Percentiles rank a stretch among this genome's conserved stretches.
phyloP scores from a whole-genome alignment of 495 filamentous ascomycete species.

The Wilcoxina mikolae region DNA sequence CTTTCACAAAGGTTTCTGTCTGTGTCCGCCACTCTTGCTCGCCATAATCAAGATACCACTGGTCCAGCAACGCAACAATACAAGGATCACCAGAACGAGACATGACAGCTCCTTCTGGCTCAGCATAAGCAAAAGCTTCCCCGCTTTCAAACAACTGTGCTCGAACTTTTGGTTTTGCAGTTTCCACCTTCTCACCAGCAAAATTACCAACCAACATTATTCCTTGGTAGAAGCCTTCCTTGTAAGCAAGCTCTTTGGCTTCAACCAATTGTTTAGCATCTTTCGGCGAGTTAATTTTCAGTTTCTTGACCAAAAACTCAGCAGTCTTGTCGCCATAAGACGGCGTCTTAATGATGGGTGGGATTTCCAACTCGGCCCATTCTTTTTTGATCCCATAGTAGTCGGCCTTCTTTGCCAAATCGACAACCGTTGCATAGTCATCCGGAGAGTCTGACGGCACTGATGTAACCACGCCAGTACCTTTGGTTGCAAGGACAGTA shows the following conservation, averaged over 20 bases:
- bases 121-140: conserved; percentile 80
- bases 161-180: conserved; percentile 73
- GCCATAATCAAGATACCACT: conserved; percentile 96
- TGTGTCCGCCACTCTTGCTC: conserved; percentile 65
- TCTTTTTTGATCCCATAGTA: conserved; percentile 95
- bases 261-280: conserved; percentile 77
- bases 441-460: conserved; percentile 93
- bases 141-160: conserved; percentile 61
- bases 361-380: conserved; percentile 79
- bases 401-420: conserved; percentile 91
- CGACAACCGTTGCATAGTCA: conserved; percentile 76
- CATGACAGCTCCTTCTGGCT: conserved; percentile 78
- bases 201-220: conserved; percentile 81
- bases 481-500: conserved; percentile 75
- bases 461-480: conserved; percentile 88
- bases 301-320: conserved; percentile 65
- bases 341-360: conserved; percentile 80
- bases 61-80: conserved; percentile 81
- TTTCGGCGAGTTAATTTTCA: conserved; percentile 95
- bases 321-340: conserved; percentile 76
- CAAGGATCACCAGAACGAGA: conserved; percentile 79
- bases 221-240: conserved; percentile 94
- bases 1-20: conserved; percentile 57
- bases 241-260: conserved; percentile 93
- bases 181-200: conserved; percentile 70